Percentiles rank a stretch among this genome's conserved stretches.
Conservation (phyloP, 768 basidiomycete genomes). For the Termitomyces sp. region DNA sequence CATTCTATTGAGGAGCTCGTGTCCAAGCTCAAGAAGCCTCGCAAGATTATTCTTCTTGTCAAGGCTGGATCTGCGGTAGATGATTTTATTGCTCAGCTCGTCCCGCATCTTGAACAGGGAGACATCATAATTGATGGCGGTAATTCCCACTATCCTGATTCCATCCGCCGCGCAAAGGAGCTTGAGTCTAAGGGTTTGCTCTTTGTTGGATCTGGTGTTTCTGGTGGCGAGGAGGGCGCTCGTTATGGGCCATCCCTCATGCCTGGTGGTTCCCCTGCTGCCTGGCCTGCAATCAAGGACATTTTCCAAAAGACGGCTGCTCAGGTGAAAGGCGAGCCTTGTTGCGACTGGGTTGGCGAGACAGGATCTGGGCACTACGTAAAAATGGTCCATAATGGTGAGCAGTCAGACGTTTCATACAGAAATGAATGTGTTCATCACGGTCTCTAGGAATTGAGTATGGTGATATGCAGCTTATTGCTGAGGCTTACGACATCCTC, state of each 20-base stretch:
- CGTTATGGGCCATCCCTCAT: slow-evolving; percentile 96
- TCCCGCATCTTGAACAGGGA: slow-evolving; percentile 86
- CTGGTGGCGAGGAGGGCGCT: slow-evolving; percentile 99
- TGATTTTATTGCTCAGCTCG: slow-evolving; percentile 87
- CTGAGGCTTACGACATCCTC: slow-evolving; percentile 98
- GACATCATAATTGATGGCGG: slow-evolving; percentile 99
- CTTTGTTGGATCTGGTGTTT: slow-evolving; percentile 98
- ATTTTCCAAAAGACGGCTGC: slow-evolving; percentile 99
- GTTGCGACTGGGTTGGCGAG: slow-evolving; percentile 99
- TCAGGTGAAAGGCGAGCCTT: slow-evolving; percentile 91
- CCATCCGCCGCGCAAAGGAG: slow-evolving; percentile 89
- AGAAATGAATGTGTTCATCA: slow-evolving; percentile 6
- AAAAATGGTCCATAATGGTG: slow-evolving; percentile 99
- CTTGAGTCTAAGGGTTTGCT: slow-evolving; percentile 93
- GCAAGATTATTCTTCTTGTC: slow-evolving; percentile 97
- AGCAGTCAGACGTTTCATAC: slow-evolving; percentile 14
- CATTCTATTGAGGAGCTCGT: slow-evolving; percentile 90
- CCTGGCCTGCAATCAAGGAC: slow-evolving; percentile 96
- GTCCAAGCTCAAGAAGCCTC: slow-evolving; percentile 88
- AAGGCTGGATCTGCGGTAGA: slow-evolving; percentile 97
- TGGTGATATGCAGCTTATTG: slow-evolving; percentile 99
- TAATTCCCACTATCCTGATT: slow-evolving; percentile 98
- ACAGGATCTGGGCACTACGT: slow-evolving; percentile 96
- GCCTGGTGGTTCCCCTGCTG: slow-evolving; percentile 93
- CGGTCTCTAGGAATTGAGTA: slow-evolving; percentile 86